Evolutionary conservation across 1,284 basidiomycete genomes (phyloP).

Genomic region (Trichosporon coremiiforme): DNA sequence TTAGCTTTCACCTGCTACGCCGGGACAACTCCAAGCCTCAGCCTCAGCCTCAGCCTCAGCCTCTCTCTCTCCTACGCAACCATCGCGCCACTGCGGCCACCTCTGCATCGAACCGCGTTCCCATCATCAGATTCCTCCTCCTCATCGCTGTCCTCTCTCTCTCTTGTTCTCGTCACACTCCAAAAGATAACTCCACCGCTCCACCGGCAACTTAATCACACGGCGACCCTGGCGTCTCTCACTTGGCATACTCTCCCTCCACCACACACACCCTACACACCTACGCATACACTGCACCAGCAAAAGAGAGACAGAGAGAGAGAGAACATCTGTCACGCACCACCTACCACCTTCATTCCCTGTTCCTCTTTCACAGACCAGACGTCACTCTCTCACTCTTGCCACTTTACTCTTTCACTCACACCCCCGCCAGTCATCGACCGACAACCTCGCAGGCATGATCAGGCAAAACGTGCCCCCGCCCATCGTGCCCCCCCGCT

Average conservation of each 20-base stretch:
- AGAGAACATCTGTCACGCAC: constrained; percentile 14
- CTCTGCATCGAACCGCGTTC: neutral
- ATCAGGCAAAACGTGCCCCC: constrained; percentile 8
- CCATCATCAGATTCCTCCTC: neutral
- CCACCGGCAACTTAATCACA: constrained; percentile 2
- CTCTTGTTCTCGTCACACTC: neutral
- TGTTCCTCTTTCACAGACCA: neutral
- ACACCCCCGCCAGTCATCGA: constrained; percentile 1
- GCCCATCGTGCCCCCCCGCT: constrained; percentile 28
- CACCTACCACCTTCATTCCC: neutral
- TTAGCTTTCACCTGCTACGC: constrained; percentile 2
- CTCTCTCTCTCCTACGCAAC: no score
- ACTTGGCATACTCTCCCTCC: constrained; percentile 2
- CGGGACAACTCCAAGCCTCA: neutral
- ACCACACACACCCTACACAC: neutral
- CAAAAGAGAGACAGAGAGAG: neutral
- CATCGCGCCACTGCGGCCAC: neutral
- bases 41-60: no score
- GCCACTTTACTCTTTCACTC: neutral
- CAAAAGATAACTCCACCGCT: neutral
- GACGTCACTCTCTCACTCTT: neutral
- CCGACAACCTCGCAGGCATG: neutral
- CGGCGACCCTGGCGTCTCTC: neutral
- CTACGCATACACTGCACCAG: neutral
- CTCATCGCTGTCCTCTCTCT: neutral